A percentile compares a stretch with the other conserved stretches of the same genome.
These are phyloP conservation scores for Daldinia caldariorum DNA, from an alignment of 495 filamentous ascomycete species.

Conservation along the genomic window DNA sequence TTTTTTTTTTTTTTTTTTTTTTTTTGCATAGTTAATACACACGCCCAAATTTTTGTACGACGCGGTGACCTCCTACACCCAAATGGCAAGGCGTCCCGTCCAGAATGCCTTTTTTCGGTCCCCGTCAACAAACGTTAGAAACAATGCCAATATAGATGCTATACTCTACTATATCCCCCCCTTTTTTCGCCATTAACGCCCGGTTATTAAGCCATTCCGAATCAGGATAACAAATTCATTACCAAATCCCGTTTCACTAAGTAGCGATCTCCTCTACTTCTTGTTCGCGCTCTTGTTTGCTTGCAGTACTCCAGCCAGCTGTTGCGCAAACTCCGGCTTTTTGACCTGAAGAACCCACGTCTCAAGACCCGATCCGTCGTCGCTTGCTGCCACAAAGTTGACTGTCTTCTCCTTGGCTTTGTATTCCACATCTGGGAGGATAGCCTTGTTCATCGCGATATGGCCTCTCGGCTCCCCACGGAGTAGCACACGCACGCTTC, in stretches of 20 bases:
- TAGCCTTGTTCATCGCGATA: conserved; percentile 71
- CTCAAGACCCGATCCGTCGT: conserved; percentile 62
- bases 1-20: too few relatives aligned
- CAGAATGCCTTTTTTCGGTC: conserved; percentile 12
- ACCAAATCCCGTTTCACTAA: not conserved
- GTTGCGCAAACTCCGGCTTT: conserved; percentile 56
- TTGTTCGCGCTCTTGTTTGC: conserved; percentile 58
- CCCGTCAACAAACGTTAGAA: conserved; percentile 2
- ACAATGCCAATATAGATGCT: conserved; percentile 26
- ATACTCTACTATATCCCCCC: conserved; percentile 34
- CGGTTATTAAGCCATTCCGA: not conserved
- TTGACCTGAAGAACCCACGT: conserved; percentile 74
- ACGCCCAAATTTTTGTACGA: not conserved
- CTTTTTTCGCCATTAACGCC: conserved; percentile 9
- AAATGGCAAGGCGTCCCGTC: conserved; percentile 6
- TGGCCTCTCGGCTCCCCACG: conserved; percentile 75
- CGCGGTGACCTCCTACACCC: conserved; percentile 12
- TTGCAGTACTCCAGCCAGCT: conserved; percentile 60
- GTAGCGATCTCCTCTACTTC: conserved; percentile 43
- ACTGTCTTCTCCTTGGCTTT: conserved; percentile 62
- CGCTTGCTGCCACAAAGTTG: conserved; percentile 63
- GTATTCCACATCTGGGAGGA: conserved; percentile 69
- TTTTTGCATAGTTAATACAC: conserved; percentile 13
- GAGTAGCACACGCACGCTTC: conserved; percentile 69
- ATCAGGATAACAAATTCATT: conserved; percentile 2